A percentile compares a stretch with the other conserved stretches of the same genome.
These are phyloP conservation scores for Paxillus ammoniavirescens DNA, from an alignment of 768 basidiomycete genomes.

Conservation along the genomic window DNA sequence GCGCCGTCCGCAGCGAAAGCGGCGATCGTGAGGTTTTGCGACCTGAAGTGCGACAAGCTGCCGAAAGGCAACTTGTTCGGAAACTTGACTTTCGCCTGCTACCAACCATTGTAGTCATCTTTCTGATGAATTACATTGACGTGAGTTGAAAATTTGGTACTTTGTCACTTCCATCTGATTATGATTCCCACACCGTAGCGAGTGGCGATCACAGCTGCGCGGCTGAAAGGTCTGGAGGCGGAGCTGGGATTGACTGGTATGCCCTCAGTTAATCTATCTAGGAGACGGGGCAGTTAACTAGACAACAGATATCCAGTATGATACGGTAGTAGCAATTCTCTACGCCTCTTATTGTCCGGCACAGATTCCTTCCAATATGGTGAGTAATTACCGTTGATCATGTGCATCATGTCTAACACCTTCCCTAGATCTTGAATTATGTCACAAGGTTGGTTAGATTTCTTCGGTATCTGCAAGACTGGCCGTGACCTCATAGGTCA, in stretches of 20 bases:
- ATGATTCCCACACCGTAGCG: conserved; percentile 31
- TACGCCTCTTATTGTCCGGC: conserved; percentile 63
- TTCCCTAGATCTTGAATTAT: conserved; percentile 49
- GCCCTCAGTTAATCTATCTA: neutral
- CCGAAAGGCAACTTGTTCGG: conserved; percentile 40
- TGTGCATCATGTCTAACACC: neutral
- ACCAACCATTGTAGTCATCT: conserved; percentile 57
- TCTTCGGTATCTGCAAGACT: neutral
- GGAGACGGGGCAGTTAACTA: neutral
- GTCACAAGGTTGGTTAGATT: conserved; percentile 40
- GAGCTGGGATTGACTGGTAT: conserved; percentile 47
- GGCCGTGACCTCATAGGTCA: neutral
- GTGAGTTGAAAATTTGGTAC: conserved; percentile 30
- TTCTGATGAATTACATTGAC: conserved; percentile 69
- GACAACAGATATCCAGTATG: conserved; percentile 50
- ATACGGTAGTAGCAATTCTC: conserved; percentile 52
- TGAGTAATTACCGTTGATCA: neutral
- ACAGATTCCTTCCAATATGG: conserved; percentile 38
- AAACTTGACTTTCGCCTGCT: conserved; percentile 57
- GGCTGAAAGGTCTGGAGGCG: conserved; percentile 49
- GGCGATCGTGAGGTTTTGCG: neutral
- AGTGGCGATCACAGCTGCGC: conserved; percentile 48
- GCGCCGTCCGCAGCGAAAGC: neutral
- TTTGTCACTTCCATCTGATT: neutral
- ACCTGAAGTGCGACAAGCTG: conserved; percentile 6